Percentiles rank a stretch among this genome's conserved stretches.
These are phyloP conservation scores for Tolypocladium pustulatum DNA, from an alignment of 2,329 filamentous ascomycete species.

Conservation along the genomic window DNA sequence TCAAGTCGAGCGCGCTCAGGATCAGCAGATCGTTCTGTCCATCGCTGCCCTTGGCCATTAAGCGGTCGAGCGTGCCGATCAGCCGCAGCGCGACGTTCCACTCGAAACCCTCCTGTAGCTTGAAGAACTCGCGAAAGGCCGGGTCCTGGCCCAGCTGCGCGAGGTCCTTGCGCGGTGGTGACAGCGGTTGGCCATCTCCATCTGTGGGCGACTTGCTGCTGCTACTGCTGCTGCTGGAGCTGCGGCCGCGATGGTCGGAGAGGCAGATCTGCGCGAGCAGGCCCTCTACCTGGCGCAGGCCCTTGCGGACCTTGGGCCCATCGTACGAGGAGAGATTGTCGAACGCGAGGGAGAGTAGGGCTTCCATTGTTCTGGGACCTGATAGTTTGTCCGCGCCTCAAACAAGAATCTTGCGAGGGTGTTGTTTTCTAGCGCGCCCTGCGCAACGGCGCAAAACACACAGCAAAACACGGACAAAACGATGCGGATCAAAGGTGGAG, in stretches of 20 bases:
- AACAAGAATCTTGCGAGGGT: background rate
- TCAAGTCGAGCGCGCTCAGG: constrained; percentile 74
- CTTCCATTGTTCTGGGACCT: constrained; percentile 55
- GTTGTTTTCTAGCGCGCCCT: background rate
- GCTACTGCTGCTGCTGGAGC: constrained; percentile 7
- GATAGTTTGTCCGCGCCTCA: background rate
- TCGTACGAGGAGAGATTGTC: constrained; percentile 95
- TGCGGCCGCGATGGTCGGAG: constrained; percentile 24
- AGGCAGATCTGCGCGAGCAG: constrained; percentile 92
- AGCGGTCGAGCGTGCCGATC: constrained; percentile 73
- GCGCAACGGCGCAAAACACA: background rate
- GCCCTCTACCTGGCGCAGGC: constrained; percentile 85
- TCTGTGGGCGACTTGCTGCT: constrained; percentile 8
- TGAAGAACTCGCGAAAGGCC: constrained; percentile 92
- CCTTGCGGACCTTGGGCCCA: constrained; percentile 81
- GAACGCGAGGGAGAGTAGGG: constrained; percentile 83
- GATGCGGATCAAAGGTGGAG: background rate
- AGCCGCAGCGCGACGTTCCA: constrained; percentile 91
- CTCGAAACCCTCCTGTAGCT: constrained; percentile 92
- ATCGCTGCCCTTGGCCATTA: constrained; percentile 73
- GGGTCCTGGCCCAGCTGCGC: constrained; percentile 67
- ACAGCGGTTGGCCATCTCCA: constrained; percentile 21
- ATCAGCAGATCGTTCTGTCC: constrained; percentile 83
- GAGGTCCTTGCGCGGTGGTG: constrained; percentile 48
- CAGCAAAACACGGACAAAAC: background rate